A percentile compares a stretch with the other conserved stretches of the same genome.
Conservation (phyloP, 768 basidiomycete species). For the Mycena galericulata region DNA sequence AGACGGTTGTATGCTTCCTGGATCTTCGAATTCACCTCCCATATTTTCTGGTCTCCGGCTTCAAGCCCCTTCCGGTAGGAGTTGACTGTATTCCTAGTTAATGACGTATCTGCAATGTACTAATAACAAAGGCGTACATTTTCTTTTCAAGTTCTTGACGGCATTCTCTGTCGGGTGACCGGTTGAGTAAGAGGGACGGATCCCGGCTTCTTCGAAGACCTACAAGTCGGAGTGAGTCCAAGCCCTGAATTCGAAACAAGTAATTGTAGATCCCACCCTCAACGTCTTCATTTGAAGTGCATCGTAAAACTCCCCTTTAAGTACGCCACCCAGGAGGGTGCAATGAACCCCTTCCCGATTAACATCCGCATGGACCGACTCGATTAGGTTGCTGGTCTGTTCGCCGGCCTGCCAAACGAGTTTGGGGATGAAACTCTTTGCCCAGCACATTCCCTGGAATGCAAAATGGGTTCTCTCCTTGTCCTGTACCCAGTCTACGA, state of each 20-base stretch:
- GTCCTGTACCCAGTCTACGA: slow-evolving; percentile 38
- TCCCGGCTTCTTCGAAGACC: not conserved
- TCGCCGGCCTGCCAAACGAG: slow-evolving; percentile 36
- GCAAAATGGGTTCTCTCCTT: slow-evolving; percentile 29
- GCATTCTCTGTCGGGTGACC: slow-evolving; percentile 8
- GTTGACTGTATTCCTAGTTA: not conserved
- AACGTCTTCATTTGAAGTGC: slow-evolving; percentile 29
- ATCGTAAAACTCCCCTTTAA: slow-evolving; percentile 35
- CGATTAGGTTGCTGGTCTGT: slow-evolving; percentile 24
- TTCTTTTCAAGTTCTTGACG: slow-evolving; percentile 10
- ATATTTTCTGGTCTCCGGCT: not conserved
- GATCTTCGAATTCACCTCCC: not conserved
- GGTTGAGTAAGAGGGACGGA: slow-evolving; percentile 4
- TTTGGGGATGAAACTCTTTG: slow-evolving; percentile 34
- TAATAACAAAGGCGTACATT: not conserved
- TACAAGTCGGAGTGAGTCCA: not conserved
- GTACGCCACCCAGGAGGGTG: slow-evolving; percentile 32
- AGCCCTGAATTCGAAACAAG: not conserved
- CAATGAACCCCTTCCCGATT: slow-evolving; percentile 33
- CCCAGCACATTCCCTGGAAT: slow-evolving; percentile 36
- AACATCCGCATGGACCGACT: slow-evolving; percentile 31
- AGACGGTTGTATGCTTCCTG: too few relatives aligned
- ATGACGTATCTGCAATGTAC: not conserved
- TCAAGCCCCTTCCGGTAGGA: not conserved
- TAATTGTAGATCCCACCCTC: not conserved